A percentile compares a stretch with the other conserved stretches of the same genome.
Conservation (phyloP, 768 basidiomycete species). For the Naganishia randhawae region DNA sequence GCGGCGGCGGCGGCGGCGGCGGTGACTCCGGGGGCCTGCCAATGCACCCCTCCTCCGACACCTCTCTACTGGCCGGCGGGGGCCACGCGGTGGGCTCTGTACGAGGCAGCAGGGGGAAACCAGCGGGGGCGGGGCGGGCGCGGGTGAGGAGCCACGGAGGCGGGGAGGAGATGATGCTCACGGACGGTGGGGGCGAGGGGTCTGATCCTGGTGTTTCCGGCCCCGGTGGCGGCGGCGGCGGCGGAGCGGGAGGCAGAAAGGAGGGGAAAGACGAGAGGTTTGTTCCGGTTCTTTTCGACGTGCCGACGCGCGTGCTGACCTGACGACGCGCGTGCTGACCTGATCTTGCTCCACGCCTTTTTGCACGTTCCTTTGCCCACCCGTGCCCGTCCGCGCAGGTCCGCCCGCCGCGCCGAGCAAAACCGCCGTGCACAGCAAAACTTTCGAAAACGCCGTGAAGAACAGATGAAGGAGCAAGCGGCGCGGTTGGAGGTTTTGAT, state of each 20-base stretch:
- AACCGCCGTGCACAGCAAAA: conserved; percentile 91
- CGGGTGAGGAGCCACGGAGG: no score
- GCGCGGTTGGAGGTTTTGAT: conserved; percentile 6
- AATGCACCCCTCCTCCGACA: no score
- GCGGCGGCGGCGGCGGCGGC: no score
- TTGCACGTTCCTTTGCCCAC: neutral
- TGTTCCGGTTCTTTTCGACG: neutral
- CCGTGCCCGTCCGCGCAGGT: neutral
- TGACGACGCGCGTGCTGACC: neutral
- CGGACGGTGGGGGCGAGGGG: neutral
- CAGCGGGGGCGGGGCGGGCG: no score
- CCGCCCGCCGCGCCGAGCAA: conserved; percentile 76
- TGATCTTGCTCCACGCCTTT: no score
- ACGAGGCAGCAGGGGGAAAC: no score
- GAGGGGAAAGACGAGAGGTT: conserved; percentile 18
- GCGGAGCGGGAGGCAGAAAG: conserved; percentile 3
- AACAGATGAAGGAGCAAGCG: conserved; percentile 39
- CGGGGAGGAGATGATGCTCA: neutral
- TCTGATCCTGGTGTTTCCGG: neutral
- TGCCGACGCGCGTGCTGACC: neutral
- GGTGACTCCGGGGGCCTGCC: no score
- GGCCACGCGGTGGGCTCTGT: no score
- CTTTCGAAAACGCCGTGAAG: conserved; percentile 79
- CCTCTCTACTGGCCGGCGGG: no score
- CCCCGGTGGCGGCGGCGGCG: neutral